Evolutionary conservation across 805 yeast genomes (phyloP), one percentile per base, ranked within the genome.

Genomic region (Wickerhamomyces chambardii): DNA sequence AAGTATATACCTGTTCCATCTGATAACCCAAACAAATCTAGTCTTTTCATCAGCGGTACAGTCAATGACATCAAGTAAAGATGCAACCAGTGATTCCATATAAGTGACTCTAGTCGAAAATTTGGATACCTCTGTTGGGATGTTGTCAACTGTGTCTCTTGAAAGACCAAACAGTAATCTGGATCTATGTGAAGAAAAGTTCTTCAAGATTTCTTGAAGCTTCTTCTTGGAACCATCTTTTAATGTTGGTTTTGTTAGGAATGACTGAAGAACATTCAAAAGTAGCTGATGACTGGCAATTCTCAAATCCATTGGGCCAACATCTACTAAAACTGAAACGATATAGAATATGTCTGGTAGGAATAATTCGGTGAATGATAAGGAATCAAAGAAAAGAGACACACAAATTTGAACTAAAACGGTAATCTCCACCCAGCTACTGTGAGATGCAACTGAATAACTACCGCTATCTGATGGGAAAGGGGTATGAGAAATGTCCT

Each of bases 281-380:
- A 80, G 54, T 30, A 84, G 55, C 40, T 74, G 75, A 45, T 80
- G 78, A 28, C 84, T 60, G 27, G 64, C 76, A 15, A 57, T 54
- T 36, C 95, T 75, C 41, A 85, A 66, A 25, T 78, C 63, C 16
- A 58, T 46, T 10, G 74, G 71, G 4, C 75, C 75, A 21, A 64
- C 60, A 47, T 70, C 73, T 19, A 70, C 55, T 31, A 70, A 71
- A 16, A 83, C 63, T 0, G 90, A 70, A 22, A 81, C 70, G 40
- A 84, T 64, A 46, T 75, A 77, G 37, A 83, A 66, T 2, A 84
- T 67, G 48, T 86, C 95, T 11, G 89, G 80, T 42, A 85, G 56
- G 50, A 68, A 82, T 57, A 73, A 61, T 39, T 78, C 77, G 7
- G 82, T 75, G 44, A 73, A 67, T 12, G 69, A 55, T 27, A 73